A percentile compares a stretch with the other conserved stretches of the same genome.
Evolutionary conservation across 768 basidiomycete species (phyloP).

Genomic region (Amanita polypyramis): DNA sequence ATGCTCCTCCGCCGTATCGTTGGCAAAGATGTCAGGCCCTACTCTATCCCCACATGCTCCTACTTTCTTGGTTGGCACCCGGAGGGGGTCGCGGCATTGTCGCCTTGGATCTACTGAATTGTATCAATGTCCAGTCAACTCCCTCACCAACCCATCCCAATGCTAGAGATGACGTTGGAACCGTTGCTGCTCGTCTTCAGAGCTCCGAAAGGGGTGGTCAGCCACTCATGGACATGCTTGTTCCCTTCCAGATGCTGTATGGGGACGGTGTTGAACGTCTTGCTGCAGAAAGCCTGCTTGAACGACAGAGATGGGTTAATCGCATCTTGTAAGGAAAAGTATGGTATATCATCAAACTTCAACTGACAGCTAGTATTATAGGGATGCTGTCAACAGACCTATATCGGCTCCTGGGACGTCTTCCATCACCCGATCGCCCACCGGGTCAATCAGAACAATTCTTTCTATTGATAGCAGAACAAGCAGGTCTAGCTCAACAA

Average conservation of each 20-base stretch:
- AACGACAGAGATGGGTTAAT: slow-evolving; percentile 87
- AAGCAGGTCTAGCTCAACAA: slow-evolving; percentile 24
- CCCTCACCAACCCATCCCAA: slow-evolving; percentile 74
- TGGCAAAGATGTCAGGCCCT: slow-evolving; percentile 81
- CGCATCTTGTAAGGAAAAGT: slow-evolving; percentile 59
- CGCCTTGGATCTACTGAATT: slow-evolving; percentile 78
- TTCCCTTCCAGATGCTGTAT: slow-evolving; percentile 88
- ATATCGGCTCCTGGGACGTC: slow-evolving; percentile 33
- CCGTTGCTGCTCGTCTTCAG: slow-evolving; percentile 65
- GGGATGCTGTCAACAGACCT: slow-evolving; percentile 70
- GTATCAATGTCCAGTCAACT: slow-evolving; percentile 75
- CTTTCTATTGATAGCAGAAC: slow-evolving; percentile 38
- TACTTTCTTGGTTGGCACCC: slow-evolving; percentile 81
- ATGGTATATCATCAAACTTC: slow-evolving; percentile 11
- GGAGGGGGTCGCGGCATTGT: slow-evolving; percentile 80
- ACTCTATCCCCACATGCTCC: slow-evolving; percentile 72
- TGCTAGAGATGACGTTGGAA: slow-evolving; percentile 81
- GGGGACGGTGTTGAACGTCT: slow-evolving; percentile 82
- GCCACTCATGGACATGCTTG: slow-evolving; percentile 60
- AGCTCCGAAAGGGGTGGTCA: slow-evolving; percentile 34
- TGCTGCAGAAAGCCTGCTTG: slow-evolving; percentile 79
- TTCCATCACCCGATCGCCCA: slow-evolving; percentile 39
- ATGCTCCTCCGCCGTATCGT: slow-evolving; percentile 63
- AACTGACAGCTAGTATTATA: slow-evolving; percentile 18
- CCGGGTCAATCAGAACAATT: slow-evolving; percentile 60